Conservation (phyloP, 192 early-diverging fungal genomes). For the Linderina pennispora region DNA sequence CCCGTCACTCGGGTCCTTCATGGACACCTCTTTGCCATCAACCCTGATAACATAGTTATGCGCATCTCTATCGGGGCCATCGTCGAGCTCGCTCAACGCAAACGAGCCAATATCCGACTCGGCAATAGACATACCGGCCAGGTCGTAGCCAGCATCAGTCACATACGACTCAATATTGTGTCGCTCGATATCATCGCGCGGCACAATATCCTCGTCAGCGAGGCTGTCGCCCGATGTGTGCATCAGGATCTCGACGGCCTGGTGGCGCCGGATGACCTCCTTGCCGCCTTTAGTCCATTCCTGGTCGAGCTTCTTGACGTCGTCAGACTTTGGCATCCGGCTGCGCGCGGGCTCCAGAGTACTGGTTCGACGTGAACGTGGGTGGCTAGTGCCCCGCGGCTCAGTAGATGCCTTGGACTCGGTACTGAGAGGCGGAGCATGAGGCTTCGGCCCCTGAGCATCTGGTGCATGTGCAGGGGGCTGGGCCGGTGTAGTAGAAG, state of each 20-base stretch:
- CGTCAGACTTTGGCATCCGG: slow-evolving; percentile 31
- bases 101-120: slow-evolving; percentile 27
- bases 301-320: slow-evolving; percentile 11
- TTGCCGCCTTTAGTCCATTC: slow-evolving; percentile 11
- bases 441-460: no score
- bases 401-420: no score
- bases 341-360: slow-evolving; percentile 32
- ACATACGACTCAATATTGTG: slow-evolving; percentile 24
- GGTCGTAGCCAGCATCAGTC: slow-evolving; percentile 31
- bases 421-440: no score
- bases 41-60: no score
- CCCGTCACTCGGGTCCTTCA: no score
- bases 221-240: no score
- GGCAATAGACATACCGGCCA: slow-evolving; percentile 19
- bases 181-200: slow-evolving; percentile 6
- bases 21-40: no score
- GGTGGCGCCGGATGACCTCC: slow-evolving; percentile 14
- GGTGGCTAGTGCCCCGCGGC: slow-evolving; percentile 21
- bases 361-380: slow-evolving; percentile 25
- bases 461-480: no score
- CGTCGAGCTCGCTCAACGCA: no score
- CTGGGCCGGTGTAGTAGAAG: no score
- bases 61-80: no score
- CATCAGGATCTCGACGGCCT: slow-evolving; percentile 10
- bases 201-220: no score